Percentiles rank a stretch among this genome's conserved stretches.
Evolutionary conservation across 257 asterid genomes (phyloP).

Genomic region (Handroanthus guayacan): DNA sequence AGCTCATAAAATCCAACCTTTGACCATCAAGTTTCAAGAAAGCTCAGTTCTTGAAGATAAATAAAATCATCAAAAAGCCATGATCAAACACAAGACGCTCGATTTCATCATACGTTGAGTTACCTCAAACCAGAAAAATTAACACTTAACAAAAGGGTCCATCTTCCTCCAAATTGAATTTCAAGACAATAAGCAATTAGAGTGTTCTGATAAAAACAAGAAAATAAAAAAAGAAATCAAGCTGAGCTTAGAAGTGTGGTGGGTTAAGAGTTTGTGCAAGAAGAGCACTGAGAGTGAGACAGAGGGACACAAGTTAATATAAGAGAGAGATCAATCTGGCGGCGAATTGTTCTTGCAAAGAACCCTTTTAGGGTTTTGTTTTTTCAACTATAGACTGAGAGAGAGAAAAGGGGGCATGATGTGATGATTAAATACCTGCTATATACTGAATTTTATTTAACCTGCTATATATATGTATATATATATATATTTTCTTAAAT

Average conservation of each 20-base stretch:
- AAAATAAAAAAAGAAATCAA: background rate
- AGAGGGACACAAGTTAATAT: conserved; percentile 39
- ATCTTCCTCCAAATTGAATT: conserved; percentile 40
- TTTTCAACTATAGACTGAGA: conserved; percentile 46
- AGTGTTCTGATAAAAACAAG: conserved; percentile 6
- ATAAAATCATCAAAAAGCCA: conserved; percentile 35
- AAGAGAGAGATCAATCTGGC: conserved; percentile 63
- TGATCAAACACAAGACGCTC: conserved; percentile 43
- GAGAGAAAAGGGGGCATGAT: conserved; percentile 29
- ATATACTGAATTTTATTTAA: conserved; percentile 28
- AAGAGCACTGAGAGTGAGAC: conserved; percentile 32
- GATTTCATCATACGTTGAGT: conserved; percentile 35
- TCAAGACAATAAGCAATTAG: conserved; percentile 28
- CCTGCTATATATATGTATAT: conserved; percentile 43
- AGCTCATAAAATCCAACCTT: conserved; percentile 49
- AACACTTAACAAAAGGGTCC: conserved; percentile 37
- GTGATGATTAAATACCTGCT: conserved; percentile 49
- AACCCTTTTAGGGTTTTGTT: conserved; percentile 81
- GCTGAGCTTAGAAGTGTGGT: conserved; percentile 31
- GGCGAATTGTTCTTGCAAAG: conserved; percentile 78
- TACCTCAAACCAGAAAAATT: conserved; percentile 31
- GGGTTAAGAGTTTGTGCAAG: conserved; percentile 38
- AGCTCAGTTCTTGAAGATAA: conserved; percentile 35
- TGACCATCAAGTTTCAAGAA: conserved; percentile 41
- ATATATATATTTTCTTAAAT: background rate